These are phyloP conservation scores for Plantago major DNA, from an alignment of 257 asterid species.

Conservation along the genomic window DNA sequence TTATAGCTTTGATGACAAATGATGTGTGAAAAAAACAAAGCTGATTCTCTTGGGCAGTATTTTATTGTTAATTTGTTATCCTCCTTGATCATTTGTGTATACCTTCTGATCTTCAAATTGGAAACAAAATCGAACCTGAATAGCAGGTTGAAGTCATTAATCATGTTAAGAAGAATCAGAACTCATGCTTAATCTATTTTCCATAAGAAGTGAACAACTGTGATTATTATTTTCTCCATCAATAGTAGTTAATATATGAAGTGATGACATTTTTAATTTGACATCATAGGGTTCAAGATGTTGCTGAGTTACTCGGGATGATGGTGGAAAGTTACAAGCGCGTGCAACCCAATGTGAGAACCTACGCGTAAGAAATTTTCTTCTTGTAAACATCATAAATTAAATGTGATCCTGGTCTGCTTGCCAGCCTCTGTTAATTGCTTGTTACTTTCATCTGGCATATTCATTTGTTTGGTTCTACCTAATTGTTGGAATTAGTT, in stretches of 20 bases:
- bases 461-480: not conserved
- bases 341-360: constrained; percentile 95
- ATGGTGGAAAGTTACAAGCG: constrained; percentile 95
- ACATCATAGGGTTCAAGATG: constrained; percentile 87
- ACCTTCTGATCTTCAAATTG: no score
- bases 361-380: constrained; percentile 83
- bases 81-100: no score
- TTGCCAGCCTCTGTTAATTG: constrained; percentile 16
- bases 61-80: no score
- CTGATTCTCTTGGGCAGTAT: no score
- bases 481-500: no score
- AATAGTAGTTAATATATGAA: constrained; percentile 15
- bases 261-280: constrained; percentile 23
- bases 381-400: constrained; percentile 26
- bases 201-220: not conserved
- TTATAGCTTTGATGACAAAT: not conserved
- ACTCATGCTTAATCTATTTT: not conserved
- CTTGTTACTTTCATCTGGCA: constrained; percentile 16
- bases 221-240: constrained; percentile 9
- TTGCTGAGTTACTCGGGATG: constrained; percentile 97
- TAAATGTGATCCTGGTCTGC: constrained; percentile 20
- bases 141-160: no score
- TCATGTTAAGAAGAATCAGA: no score
- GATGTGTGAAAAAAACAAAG: no score
- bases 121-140: no score